Percentiles rank a stretch among this genome's conserved stretches.
Conservation (phyloP, 2,329 filamentous ascomycete genomes). For the Aspergillus transmontanensis region DNA sequence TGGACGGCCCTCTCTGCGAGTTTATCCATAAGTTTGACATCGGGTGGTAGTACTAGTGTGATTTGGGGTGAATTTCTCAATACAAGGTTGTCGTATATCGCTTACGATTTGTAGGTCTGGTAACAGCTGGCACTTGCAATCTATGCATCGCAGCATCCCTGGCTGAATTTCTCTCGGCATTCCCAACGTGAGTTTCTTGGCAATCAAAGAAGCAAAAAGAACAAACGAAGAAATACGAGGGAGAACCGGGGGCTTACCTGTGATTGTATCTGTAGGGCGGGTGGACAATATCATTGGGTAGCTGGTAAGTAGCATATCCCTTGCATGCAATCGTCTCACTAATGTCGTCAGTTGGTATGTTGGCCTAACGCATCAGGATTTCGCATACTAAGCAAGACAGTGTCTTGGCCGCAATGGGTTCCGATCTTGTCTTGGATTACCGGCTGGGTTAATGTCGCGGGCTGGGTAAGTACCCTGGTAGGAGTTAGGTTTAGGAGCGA, state of each 20-base stretch:
- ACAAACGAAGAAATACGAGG: background rate
- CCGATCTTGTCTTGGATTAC: constrained; percentile 68
- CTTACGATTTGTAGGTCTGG: constrained; percentile 37
- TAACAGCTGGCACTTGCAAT: constrained; percentile 68
- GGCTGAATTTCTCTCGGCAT: constrained; percentile 70
- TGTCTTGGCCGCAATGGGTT: constrained; percentile 63
- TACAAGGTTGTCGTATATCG: too few relatives aligned
- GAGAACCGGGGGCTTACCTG: background rate
- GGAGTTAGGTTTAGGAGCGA: background rate
- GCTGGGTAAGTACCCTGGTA: constrained; percentile 56
- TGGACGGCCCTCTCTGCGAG: constrained; percentile 64
- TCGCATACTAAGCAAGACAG: constrained; percentile 20
- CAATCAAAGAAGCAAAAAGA: background rate
- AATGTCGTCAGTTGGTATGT: constrained; percentile 33
- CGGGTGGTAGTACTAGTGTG: constrained; percentile 71
- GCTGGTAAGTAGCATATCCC: constrained; percentile 45
- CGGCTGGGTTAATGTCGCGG: constrained; percentile 69
- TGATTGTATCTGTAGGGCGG: constrained; percentile 40
- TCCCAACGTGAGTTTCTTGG: constrained; percentile 47
- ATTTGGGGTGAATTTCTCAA: constrained; percentile 63
- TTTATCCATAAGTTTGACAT: constrained; percentile 64
- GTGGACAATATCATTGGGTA: constrained; percentile 72
- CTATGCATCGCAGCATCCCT: constrained; percentile 68
- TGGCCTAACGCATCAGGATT: background rate
- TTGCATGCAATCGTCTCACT: constrained; percentile 3